These are phyloP conservation scores for Aciculoconidium aculeatum DNA, from an alignment of 805 yeast genomes.

Conservation along the genomic window DNA sequence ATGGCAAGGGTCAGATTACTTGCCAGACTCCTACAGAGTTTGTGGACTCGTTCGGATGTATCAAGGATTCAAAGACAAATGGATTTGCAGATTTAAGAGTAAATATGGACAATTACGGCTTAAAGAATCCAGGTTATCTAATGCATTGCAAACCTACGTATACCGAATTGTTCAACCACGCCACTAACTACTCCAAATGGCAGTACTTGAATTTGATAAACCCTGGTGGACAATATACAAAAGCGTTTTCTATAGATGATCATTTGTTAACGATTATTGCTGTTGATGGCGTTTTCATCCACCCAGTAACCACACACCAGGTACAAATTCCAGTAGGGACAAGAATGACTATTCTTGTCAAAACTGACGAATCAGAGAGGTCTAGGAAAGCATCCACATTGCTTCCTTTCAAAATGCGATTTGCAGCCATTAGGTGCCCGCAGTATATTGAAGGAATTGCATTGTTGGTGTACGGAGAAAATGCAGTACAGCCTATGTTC, in stretches of 20 bases:
- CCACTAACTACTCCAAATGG: slow-evolving; percentile 17
- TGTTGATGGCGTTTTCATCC: slow-evolving; percentile 25
- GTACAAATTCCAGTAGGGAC: slow-evolving; percentile 28
- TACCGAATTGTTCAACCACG: slow-evolving; percentile 14
- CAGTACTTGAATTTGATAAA: slow-evolving; percentile 24
- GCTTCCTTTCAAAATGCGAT: slow-evolving; percentile 23
- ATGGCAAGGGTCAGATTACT: slow-evolving; percentile 24
- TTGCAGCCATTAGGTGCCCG: slow-evolving; percentile 22
- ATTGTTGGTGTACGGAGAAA: slow-evolving; percentile 17
- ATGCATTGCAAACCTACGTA: slow-evolving; percentile 16
- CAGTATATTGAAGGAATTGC: slow-evolving; percentile 25
- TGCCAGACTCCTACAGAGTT: slow-evolving; percentile 13
- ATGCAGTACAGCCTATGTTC: neutral
- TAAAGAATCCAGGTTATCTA: slow-evolving; percentile 22
- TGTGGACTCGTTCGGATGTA: slow-evolving; percentile 19
- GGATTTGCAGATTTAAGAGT: slow-evolving; percentile 9
- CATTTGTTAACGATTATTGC: slow-evolving; percentile 25
- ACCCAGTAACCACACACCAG: slow-evolving; percentile 19
- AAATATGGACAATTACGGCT: slow-evolving; percentile 12
- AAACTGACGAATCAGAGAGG: slow-evolving; percentile 17
- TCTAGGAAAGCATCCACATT: no score
- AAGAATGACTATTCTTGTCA: slow-evolving; percentile 20
- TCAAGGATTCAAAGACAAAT: slow-evolving; percentile 10
- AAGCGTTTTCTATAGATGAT: slow-evolving; percentile 27
- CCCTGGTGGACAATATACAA: slow-evolving; percentile 30